Evolutionary conservation across 768 basidiomycete species (phyloP).

Genomic region (Lepiota brunneoincarnata): DNA sequence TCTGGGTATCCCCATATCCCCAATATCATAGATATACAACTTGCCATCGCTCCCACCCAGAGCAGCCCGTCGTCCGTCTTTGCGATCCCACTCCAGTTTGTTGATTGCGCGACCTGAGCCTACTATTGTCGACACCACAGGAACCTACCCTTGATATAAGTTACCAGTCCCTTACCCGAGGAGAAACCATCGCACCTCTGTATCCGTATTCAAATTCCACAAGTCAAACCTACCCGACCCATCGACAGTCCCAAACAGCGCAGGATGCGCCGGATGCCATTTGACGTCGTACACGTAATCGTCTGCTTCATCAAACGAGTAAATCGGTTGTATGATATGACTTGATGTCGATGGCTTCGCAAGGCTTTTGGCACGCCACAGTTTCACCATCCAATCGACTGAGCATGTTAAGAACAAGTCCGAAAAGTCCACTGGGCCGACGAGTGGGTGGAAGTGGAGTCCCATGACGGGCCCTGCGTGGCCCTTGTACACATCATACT

Average conservation of each 20-base stretch:
- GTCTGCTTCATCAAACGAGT: conserved; percentile 96
- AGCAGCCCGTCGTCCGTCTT: conserved; percentile 87
- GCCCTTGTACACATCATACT: conserved; percentile 88
- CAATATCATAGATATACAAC: conserved; percentile 93
- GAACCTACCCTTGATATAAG: conserved; percentile 57
- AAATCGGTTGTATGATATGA: conserved; percentile 67
- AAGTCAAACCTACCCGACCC: conserved; percentile 95
- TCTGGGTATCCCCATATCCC: conserved; percentile 83
- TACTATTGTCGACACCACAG: conserved; percentile 82
- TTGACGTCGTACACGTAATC: conserved; percentile 99
- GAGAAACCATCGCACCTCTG: conserved; percentile 65
- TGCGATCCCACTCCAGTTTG: conserved; percentile 93
- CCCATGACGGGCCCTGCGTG: conserved; percentile 95
- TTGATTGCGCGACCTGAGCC: conserved; percentile 83
- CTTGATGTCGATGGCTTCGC: conserved; percentile 60
- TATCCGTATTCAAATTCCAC: conserved; percentile 97
- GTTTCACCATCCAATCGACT: conserved; percentile 97
- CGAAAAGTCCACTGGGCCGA: conserved; percentile 91
- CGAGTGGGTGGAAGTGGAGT: conserved; percentile 89
- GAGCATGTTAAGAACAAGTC: conserved; percentile 92
- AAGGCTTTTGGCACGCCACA: conserved; percentile 85
- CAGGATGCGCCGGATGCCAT: conserved; percentile 97
- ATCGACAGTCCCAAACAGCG: conserved; percentile 90
- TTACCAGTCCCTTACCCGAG: neutral
- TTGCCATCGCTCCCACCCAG: conserved; percentile 91